Conservation (phyloP, 192 early-diverging fungal species). For the Coemansia sp. region DNA sequence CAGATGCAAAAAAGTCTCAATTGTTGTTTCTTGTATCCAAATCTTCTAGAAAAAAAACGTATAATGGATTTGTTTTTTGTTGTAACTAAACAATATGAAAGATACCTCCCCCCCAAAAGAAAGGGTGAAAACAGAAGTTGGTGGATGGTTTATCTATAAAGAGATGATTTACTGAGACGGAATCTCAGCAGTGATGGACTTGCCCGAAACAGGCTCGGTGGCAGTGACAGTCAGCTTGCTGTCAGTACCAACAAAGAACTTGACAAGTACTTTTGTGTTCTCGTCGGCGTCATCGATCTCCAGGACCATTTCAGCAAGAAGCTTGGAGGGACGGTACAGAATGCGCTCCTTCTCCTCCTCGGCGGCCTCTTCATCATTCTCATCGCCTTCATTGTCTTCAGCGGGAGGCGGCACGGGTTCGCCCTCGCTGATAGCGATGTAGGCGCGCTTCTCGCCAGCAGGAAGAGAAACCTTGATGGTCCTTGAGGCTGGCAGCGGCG, state of each 20-base stretch:
- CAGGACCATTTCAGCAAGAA: conserved; percentile 53
- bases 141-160: no score
- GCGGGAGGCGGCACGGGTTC: conserved; percentile 58
- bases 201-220: conserved; percentile 47
- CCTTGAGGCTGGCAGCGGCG: conserved; percentile 82
- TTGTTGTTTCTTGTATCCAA: no score
- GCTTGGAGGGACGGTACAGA: conserved; percentile 42
- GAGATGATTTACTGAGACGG: conserved; percentile 9
- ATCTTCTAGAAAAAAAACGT: no score
- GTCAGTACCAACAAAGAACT: conserved; percentile 48
- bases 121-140: no score
- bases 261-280: conserved; percentile 40
- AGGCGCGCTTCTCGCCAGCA: conserved; percentile 62
- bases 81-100: no score
- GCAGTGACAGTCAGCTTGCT: conserved; percentile 49
- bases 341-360: conserved; percentile 18
- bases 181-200: conserved; percentile 45
- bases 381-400: conserved; percentile 57
- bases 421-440: conserved; percentile 84
- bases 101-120: no score
- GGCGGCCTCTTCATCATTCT: conserved; percentile 56
- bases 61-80: no score
- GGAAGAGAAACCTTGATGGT: conserved; percentile 70
- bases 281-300: conserved; percentile 33
- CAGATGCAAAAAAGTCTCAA: no score